Conservation (phyloP, 495 filamentous ascomycete genomes). For the Aspergillus nidulans region DNA sequence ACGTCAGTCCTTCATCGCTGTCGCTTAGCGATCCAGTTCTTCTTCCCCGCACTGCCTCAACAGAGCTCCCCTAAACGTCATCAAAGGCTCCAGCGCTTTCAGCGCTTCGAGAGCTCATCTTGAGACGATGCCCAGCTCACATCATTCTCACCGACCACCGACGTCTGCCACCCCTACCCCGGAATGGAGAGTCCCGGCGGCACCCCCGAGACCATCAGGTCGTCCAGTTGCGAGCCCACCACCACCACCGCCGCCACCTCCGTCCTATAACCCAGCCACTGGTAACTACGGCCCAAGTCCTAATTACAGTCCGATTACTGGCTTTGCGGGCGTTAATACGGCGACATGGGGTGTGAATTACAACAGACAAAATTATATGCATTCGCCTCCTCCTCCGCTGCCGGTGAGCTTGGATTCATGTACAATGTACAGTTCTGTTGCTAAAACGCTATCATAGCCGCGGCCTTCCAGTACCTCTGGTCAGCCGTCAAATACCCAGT, state of each 20-base stretch:
- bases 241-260: constrained; percentile 15
- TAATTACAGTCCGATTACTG: constrained; percentile 23
- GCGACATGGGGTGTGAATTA: constrained; percentile 44
- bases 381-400: constrained; percentile 40
- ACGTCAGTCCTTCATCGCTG: not conserved
- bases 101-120: not conserved
- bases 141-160: constrained; percentile 18
- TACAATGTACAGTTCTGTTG: not conserved
- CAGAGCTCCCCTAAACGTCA: not conserved
- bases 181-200: constrained; percentile 38
- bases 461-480: constrained; percentile 36
- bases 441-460: constrained; percentile 27
- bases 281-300: constrained; percentile 27
- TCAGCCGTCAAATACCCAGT: constrained; percentile 20
- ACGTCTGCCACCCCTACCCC: constrained; percentile 30
- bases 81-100: not conserved
- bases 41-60: constrained; percentile 5
- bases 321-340: constrained; percentile 25
- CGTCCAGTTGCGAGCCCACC: constrained; percentile 10
- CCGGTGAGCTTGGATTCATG: constrained; percentile 32
- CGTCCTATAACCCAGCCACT: constrained; percentile 34
- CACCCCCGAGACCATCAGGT: constrained; percentile 16
- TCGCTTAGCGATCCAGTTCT: not conserved
- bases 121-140: constrained; percentile 27
- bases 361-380: constrained; percentile 32